Conservation (phyloP, 768 basidiomycete species). For the Floccularia luteovirens region DNA sequence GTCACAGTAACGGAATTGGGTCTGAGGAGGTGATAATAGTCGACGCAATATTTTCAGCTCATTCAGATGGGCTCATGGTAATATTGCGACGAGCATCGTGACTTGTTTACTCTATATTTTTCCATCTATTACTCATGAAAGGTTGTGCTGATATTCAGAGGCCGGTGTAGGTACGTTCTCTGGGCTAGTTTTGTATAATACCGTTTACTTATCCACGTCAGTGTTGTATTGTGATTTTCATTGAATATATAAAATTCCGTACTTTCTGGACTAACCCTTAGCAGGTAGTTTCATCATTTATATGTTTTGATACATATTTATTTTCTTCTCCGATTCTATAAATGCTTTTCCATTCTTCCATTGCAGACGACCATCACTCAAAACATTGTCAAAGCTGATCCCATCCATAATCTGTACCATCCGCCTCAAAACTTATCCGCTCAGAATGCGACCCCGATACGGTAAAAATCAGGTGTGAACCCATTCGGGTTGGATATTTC, state of each 20-base stretch:
- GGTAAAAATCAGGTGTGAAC: slow-evolving; percentile 33
- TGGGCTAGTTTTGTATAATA: too few species aligned
- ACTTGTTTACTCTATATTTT: slow-evolving; percentile 1
- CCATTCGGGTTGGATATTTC: slow-evolving; percentile 34
- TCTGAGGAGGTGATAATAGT: too few species aligned
- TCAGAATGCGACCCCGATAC: slow-evolving; percentile 27
- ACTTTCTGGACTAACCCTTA: too few species aligned
- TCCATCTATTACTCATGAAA: not conserved
- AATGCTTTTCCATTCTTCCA: too few species aligned
- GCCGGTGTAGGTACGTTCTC: not conserved
- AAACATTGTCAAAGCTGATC: too few species aligned
- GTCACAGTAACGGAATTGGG: not conserved
- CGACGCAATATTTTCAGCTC: slow-evolving; percentile 80
- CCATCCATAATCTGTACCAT: not conserved
- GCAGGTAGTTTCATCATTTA: too few species aligned
- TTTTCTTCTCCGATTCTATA: too few species aligned
- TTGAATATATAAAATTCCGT: too few species aligned
- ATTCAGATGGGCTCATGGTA: slow-evolving; percentile 79
- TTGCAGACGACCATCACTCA: too few species aligned
- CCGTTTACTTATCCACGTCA: too few species aligned
- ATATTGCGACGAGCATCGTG: slow-evolving; percentile 51
- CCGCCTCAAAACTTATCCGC: not conserved
- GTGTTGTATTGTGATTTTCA: too few species aligned
- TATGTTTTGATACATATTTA: too few species aligned
- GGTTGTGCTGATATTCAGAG: not conserved